phyloP scores from a whole-genome alignment of 768 basidiomycete species.

The Boletus subcaerulescens region DNA sequence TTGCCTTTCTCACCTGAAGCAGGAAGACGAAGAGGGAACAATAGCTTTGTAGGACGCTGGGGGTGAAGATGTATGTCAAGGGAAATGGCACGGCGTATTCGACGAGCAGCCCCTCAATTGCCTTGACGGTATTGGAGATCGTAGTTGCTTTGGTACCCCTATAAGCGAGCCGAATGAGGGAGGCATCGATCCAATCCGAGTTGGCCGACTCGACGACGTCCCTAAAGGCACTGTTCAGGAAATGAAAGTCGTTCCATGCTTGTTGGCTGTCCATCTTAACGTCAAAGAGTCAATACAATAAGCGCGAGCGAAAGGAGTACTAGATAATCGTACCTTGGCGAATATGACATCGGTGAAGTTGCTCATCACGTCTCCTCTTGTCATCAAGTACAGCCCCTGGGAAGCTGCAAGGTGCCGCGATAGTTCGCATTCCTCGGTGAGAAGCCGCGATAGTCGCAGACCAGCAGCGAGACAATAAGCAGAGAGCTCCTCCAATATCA shows the following conservation, averaged over 20 bases:
- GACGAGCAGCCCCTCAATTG: constrained; percentile 62
- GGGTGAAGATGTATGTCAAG: constrained; percentile 72
- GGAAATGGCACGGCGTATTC: constrained; percentile 85
- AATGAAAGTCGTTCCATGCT: constrained; percentile 79
- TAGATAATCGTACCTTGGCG: constrained; percentile 50
- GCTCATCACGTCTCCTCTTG: constrained; percentile 71
- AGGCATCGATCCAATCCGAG: constrained; percentile 58
- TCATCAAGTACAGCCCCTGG: constrained; percentile 73
- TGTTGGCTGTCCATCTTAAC: constrained; percentile 71
- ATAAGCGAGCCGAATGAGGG: constrained; percentile 71
- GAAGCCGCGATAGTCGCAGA: constrained; percentile 49
- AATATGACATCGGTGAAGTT: constrained; percentile 75
- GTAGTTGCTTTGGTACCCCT: constrained; percentile 46
- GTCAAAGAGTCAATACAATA: not conserved
- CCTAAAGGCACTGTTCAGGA: constrained; percentile 72
- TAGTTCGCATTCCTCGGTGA: constrained; percentile 65
- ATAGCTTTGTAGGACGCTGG: constrained; percentile 53
- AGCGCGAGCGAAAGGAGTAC: not conserved
- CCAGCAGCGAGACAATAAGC: constrained; percentile 54
- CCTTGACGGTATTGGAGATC: constrained; percentile 55
- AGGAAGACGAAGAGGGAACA: constrained; percentile 68
- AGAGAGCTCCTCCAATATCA: constrained; percentile 63
- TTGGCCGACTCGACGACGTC: constrained; percentile 57
- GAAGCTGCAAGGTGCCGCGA: constrained; percentile 60
- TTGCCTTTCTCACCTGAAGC: constrained; percentile 71